Conservation (phyloP, 2,329 filamentous ascomycete species). For the Xylariaceae sp. region DNA sequence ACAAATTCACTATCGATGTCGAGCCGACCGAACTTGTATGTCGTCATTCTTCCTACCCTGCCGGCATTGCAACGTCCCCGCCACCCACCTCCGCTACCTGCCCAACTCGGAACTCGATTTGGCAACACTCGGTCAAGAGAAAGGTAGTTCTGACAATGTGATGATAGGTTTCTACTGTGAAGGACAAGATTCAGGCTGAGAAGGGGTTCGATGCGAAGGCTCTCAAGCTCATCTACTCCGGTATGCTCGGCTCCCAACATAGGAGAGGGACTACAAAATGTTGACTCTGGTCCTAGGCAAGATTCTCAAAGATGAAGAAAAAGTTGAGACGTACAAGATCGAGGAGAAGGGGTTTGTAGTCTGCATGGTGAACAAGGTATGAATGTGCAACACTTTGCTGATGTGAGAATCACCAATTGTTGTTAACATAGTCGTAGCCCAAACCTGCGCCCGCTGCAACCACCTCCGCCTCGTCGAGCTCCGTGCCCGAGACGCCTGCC, state of each 20-base stretch:
- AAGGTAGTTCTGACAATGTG: slow-evolving; percentile 31
- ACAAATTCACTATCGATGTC: slow-evolving; percentile 96
- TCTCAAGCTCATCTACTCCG: slow-evolving; percentile 98
- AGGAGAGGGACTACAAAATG: slow-evolving; percentile 2
- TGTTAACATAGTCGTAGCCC: slow-evolving; percentile 57
- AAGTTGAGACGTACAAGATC: slow-evolving; percentile 95
- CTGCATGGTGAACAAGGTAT: slow-evolving; percentile 96
- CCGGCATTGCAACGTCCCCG: slow-evolving; percentile 13
- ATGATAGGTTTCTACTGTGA: slow-evolving; percentile 81
- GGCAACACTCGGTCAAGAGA: slow-evolving; percentile 5
- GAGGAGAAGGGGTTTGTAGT: slow-evolving; percentile 99
- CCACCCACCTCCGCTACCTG: not conserved
- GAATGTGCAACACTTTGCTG: slow-evolving; percentile 25
- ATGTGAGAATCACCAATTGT: not conserved
- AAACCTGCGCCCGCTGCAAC: slow-evolving; percentile 67
- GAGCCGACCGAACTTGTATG: slow-evolving; percentile 91
- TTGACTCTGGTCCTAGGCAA: slow-evolving; percentile 71
- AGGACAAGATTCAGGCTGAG: slow-evolving; percentile 88
- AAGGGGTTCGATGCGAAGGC: slow-evolving; percentile 92
- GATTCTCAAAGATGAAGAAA: slow-evolving; percentile 97
- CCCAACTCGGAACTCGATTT: slow-evolving; percentile 6
- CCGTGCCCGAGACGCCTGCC: slow-evolving; percentile 69
- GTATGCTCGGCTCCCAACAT: slow-evolving; percentile 56
- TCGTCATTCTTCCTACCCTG: slow-evolving; percentile 41
- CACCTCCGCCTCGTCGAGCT: slow-evolving; percentile 64